Conservation (phyloP, 208 protist genomes). For the Tritrichomonas foetus region DNA sequence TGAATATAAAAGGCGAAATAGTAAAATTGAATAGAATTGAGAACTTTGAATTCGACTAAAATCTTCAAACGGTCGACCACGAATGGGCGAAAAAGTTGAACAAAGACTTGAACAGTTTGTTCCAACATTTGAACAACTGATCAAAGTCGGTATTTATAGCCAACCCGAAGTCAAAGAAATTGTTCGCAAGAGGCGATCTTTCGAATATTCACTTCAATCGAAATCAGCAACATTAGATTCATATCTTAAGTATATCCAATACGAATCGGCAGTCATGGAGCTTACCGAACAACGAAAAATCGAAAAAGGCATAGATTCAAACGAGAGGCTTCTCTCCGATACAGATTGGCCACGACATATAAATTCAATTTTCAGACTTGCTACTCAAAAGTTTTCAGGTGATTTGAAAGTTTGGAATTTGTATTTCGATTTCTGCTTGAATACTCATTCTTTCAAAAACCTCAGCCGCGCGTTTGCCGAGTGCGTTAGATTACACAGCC, state of each 20-base stretch:
- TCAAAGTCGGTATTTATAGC: not conserved
- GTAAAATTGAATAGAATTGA: too few species aligned
- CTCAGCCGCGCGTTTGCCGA: not conserved
- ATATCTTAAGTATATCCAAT: slow-evolving; percentile 25
- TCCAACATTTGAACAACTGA: slow-evolving; percentile 27
- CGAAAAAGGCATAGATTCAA: slow-evolving; percentile 31
- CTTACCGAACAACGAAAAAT: not conserved
- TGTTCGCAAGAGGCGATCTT: not conserved
- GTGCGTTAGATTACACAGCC: not conserved
- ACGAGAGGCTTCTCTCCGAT: not conserved
- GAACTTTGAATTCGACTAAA: too few species aligned
- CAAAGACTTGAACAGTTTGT: not conserved
- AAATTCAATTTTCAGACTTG: slow-evolving; percentile 5
- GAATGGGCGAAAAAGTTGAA: slow-evolving; percentile 13
- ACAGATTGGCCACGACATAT: not conserved
- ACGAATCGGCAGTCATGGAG: not conserved
- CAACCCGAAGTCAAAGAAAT: not conserved
- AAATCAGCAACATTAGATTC: not conserved
- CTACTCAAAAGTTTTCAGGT: not conserved
- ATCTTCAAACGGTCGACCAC: too few species aligned
- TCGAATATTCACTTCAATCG: not conserved
- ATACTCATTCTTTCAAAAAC: not conserved
- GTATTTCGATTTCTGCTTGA: not conserved
- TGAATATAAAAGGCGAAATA: too few species aligned
- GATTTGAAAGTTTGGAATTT: not conserved